Base-by-base conservation (phyloP, 2,329 filamentous ascomycete genomes). In the Leptodontidium sp. region DNA sequence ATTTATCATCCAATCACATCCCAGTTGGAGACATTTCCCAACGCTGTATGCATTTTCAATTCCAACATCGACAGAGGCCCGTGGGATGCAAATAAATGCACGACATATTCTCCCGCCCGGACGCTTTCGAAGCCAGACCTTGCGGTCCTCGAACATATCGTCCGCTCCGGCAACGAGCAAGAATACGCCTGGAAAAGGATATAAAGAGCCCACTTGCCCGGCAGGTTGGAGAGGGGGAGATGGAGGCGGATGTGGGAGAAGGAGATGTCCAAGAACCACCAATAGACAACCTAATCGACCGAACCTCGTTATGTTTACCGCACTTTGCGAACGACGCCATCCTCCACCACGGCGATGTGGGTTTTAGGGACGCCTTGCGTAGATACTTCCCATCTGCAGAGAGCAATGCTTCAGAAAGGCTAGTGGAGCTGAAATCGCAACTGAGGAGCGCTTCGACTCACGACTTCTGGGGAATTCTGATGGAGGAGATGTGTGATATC, bases 401-500 rank as follows among this genome's bases (percentile, higher is more conserved):
- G 77, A 89, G 82, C 78, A 86, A 87, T 77, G 88, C 88, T 47
- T 82, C 86, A 53, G 88, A 91, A 77, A 82, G 84, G 61, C 78
- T 91, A 61, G 83, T 90, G 32, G 78, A 81, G 35, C 81, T 92
- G 67, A 92, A 92, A 78, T 78, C 81, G 62, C 79, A 80, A 21
- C 79, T 92, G 21, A 82, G 84, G 62, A 80, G 80, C 24, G 81
- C 86, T 61, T 83, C 86, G 62, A 84, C 83, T 1, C 85, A 89
- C 68, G 82, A 85, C 61, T 92, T 92, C 79, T 93, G 90, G 90
- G 81, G 81, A 55, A 80, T 85, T 26, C 80, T 91, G 67, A 87
- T 91, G 80, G 86, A 90, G 75, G 88, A 87, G 53, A 82, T 92
- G 74, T 87, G 90, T 57, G 82, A 83, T 58, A 86, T 92, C 45